These are phyloP conservation scores for Punctularia strigosozonata DNA, from an alignment of 768 basidiomycete genomes.

Conservation along the genomic window DNA sequence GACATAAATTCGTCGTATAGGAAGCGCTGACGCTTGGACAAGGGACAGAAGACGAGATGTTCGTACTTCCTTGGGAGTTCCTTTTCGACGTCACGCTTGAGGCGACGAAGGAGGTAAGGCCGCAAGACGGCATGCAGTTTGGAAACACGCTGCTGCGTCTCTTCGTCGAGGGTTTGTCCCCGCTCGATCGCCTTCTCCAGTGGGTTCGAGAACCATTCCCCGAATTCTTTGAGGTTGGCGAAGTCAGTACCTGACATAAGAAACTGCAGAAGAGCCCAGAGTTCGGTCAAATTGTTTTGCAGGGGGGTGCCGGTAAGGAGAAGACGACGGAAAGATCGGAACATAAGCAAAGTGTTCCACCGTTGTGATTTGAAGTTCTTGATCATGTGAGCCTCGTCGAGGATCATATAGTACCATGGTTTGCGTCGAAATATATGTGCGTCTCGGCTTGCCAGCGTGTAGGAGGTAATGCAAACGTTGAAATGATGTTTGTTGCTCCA, in stretches of 20 bases:
- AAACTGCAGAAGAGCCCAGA: constrained; percentile 94
- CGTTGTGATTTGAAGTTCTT: constrained; percentile 93
- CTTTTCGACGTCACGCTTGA: constrained; percentile 96
- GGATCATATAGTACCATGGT: constrained; percentile 91
- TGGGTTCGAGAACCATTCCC: constrained; percentile 93
- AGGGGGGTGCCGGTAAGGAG: constrained; percentile 93
- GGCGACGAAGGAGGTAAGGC: constrained; percentile 89
- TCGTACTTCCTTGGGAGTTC: constrained; percentile 91
- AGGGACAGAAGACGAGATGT: constrained; percentile 76
- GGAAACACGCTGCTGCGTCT: constrained; percentile 71
- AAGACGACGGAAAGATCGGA: constrained; percentile 75
- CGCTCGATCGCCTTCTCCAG: constrained; percentile 90
- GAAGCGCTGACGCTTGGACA: constrained; percentile 90
- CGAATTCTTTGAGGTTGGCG: constrained; percentile 87
- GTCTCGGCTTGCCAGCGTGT: constrained; percentile 85
- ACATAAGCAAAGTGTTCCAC: constrained; percentile 87
- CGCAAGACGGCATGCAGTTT: constrained; percentile 93
- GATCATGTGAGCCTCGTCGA: constrained; percentile 97
- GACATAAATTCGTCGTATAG: constrained; percentile 96
- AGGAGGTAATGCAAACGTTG: constrained; percentile 93
- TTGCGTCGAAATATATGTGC: constrained; percentile 88
- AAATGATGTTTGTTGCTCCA: constrained; percentile 86
- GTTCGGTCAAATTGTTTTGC: constrained; percentile 91
- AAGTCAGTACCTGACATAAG: constrained; percentile 84
- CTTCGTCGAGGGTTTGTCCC: constrained; percentile 65